Base-by-base conservation (phyloP, 1,139 yeast species). In the Candida anutae region DNA sequence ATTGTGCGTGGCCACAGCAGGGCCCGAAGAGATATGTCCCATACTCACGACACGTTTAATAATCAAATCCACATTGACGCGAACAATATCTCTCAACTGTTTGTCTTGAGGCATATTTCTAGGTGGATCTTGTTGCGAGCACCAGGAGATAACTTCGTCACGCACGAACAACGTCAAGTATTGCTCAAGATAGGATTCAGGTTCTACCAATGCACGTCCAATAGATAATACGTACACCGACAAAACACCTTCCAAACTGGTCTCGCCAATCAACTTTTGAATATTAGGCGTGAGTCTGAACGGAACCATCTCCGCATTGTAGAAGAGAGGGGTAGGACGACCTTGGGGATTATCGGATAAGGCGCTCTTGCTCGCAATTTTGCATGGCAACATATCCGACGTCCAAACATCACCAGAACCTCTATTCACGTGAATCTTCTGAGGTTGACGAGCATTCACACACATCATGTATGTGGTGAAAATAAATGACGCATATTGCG, bases 231-330 rank as follows among this genome's bases (percentile, higher is more conserved):
- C 65, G 43, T 88, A 77, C 36, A 87, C 88, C 1, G 96, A 78
- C 40, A 87, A 75, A 13, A 93, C 69, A 31, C 98, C 98, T 54
- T 93, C 98, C 45, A 87, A 60, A 4, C 90, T 83, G 15, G 90
- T 77, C 37, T 88, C 95, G 20, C 98, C 98, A 63, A 93, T 85
- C 46, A 90, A 68, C 40, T 82, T 79, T 53, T 90, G 98, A 32
- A 93, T 74, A 48, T 93, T 93, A 22, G 98, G 98, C 5, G 99
- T 90, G 48, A 93, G 69, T 48, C 99, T 71, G 70, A 93, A 90
- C 23, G 98, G 97, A 28, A 90, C 97, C 41, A 87, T 75, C 50
- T 93, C 99, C n/a, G 88, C 77, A 44, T 87, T 85, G 48, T 82
- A 83, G 64, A 90, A 87, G 21, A 90, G 69, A 17, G 99, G 98